phyloP scores from a whole-genome alignment of 2,329 filamentous ascomycete species.

The Diaporthe humulicola region DNA sequence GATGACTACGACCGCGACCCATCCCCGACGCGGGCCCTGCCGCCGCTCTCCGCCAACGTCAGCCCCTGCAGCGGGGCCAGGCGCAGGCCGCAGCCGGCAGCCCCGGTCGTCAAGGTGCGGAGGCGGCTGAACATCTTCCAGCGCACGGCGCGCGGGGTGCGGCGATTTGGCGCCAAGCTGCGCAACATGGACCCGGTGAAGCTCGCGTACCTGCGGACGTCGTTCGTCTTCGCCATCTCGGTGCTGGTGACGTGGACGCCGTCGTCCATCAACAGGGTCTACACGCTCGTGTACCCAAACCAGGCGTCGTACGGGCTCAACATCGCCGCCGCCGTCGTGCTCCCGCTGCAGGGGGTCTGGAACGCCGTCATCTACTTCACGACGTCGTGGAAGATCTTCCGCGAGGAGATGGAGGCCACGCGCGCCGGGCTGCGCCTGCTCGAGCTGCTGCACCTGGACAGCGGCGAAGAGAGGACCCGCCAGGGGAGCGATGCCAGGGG shows the following conservation, averaged over 20 bases:
- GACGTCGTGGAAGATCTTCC: conserved; percentile 65
- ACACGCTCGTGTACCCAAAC: conserved; percentile 71
- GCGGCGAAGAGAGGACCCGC: neutral
- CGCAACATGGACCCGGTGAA: conserved; percentile 68
- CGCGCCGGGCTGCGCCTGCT: conserved; percentile 12
- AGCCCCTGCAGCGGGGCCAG: neutral
- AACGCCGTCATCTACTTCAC: conserved; percentile 83
- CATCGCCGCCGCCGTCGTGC: conserved; percentile 76
- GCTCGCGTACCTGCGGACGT: conserved; percentile 71
- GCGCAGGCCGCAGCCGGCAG: neutral
- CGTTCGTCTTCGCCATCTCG: conserved; percentile 71
- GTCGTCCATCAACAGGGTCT: conserved; percentile 80
- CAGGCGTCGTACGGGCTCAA: conserved; percentile 74
- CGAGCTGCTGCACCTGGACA: conserved; percentile 11
- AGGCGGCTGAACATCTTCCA: conserved; percentile 39
- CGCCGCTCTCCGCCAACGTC: conserved; percentile 26
- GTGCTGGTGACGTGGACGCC: conserved; percentile 74
- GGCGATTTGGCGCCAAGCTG: conserved; percentile 50
- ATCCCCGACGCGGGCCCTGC: conserved; percentile 23
- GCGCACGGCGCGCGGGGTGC: conserved; percentile 25
- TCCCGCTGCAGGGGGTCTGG: conserved; percentile 85
- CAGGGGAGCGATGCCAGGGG: neutral
- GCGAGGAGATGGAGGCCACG: conserved; percentile 39
- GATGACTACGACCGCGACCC: conserved; percentile 19
- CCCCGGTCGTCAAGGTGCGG: neutral